Base-by-base conservation (phyloP, 140 eudicot genomes). In the Bidens hawaiensis region DNA sequence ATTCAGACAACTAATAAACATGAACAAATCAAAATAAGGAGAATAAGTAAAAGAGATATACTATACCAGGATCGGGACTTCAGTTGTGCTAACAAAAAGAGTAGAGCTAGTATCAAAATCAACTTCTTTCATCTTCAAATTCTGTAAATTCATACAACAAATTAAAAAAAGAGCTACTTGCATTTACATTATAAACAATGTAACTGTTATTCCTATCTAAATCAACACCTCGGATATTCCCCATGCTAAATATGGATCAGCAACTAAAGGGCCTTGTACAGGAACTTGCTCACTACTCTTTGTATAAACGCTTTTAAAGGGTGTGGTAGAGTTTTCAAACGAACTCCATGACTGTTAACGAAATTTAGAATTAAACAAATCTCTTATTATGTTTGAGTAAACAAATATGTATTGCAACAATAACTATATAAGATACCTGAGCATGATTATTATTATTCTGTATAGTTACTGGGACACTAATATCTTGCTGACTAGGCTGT, bases 281-380 rank as follows among this genome's bases (percentile, higher is more conserved):
- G 76, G 72, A 66, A 55, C 74, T 46, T 75, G 87, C 50, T 65
- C 74, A 8, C 49, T 56, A 43, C 61, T 76, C 38, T 47, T 74
- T 17, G 34, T 54, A 30, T 72, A 57, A 45, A 49, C 52, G 33
- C 53, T 69, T 50, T 53, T 66, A 22, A 62, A 40, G 43, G 72
- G 69, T 21, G 58, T 65, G 45, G 30, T 34, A 58, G 81, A 59
- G 56, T 78, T 81, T n/a, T 74, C 88, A 72, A 84, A 84, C 8
- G 90, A 74, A 68, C 72, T 82, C 97, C 97, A 90, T 24, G 81
- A 51, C 91, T 82, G 84, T 76, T 65, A 21, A 76, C 31, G 45
- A 68, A 10, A 31, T 24, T 33, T 9, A 34, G 11, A 46, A 76
- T 46, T 26, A 41, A 49, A 62, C 16, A 30, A 54, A 59, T 38